phyloP scores from a whole-genome alignment of 2,329 filamentous ascomycete genomes.

The Stagonosporopsis rhizophila region DNA sequence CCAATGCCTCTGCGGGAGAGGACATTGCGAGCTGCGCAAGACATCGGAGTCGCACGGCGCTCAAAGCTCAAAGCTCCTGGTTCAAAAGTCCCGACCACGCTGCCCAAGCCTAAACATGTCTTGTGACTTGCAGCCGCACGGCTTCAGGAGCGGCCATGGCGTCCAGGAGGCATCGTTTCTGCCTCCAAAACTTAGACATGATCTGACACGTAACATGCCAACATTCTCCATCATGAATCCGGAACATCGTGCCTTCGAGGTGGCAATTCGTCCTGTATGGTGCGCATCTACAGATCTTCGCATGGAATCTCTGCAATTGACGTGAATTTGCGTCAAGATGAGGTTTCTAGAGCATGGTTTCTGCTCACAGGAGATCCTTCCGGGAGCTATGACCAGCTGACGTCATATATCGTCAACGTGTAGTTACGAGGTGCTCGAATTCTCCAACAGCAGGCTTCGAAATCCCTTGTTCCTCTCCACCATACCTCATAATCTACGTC shows the following conservation, averaged over 20 bases:
- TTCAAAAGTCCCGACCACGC: constrained; percentile 3
- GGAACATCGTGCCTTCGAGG: constrained; percentile 1
- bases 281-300: not conserved
- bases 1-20: constrained; percentile 5
- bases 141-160: not conserved
- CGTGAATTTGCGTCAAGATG: constrained; percentile 4
- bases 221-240: not conserved
- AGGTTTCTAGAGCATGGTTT: not conserved
- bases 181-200: not conserved
- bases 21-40: constrained; percentile 4
- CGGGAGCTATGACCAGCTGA: constrained; percentile 4
- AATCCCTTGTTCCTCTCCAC: constrained; percentile 4
- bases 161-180: not conserved
- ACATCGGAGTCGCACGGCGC: constrained; percentile 1
- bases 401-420: not conserved
- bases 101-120: not conserved
- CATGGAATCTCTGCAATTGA: not conserved
- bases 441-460: not conserved
- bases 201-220: not conserved
- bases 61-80: constrained; percentile 6
- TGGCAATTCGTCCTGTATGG: constrained; percentile 2
- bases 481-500: constrained; percentile 14
- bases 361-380: not conserved
- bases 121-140: constrained; percentile 2
- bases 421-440: not conserved